Conservation (phyloP, 306 rosid species). For the Dalbergia cultrata region DNA sequence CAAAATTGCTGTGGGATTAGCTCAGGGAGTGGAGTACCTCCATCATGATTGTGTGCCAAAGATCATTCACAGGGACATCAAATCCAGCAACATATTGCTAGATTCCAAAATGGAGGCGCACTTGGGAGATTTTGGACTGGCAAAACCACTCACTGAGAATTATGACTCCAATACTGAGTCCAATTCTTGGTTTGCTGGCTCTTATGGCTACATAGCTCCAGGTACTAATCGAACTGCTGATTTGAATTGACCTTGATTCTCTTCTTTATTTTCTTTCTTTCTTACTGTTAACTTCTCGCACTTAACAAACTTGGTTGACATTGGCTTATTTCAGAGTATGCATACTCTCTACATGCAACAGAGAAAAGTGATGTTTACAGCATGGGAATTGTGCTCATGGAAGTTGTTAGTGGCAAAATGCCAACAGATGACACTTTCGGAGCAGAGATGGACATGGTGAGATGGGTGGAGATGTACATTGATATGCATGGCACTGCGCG, state of each 20-base stretch:
- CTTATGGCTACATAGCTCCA: slow-evolving; percentile 96
- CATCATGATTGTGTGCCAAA: slow-evolving; percentile 93
- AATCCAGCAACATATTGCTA: slow-evolving; percentile 83
- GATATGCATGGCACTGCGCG: slow-evolving; percentile 57
- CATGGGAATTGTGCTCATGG: slow-evolving; percentile 93
- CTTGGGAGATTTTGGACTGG: slow-evolving; percentile 95
- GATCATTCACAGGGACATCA: slow-evolving; percentile 91
- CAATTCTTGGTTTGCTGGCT: slow-evolving; percentile 84
- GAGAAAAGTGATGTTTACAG: slow-evolving; percentile 97
- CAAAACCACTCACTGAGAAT: slow-evolving; percentile 70
- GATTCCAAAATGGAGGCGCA: slow-evolving; percentile 94
- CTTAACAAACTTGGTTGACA: slow-evolving; percentile 3
- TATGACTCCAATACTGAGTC: slow-evolving; percentile 77
- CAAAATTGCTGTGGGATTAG: slow-evolving; percentile 81
- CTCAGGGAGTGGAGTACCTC: slow-evolving; percentile 89
- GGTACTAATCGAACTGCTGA: slow-evolving; percentile 54
- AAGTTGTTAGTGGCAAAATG: slow-evolving; percentile 89
- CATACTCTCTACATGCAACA: slow-evolving; percentile 82
- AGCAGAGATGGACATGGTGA: slow-evolving; percentile 91
- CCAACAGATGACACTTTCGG: slow-evolving; percentile 80
- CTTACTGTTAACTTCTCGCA: background rate
- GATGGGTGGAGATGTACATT: slow-evolving; percentile 79
- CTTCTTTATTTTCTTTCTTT: background rate
- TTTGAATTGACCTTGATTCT: slow-evolving; percentile 26
- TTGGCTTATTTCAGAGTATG: slow-evolving; percentile 67